Percentiles rank a stretch among this genome's conserved stretches.
phyloP scores from a whole-genome alignment of 148 eudicot species.

The Rheum nobile region DNA sequence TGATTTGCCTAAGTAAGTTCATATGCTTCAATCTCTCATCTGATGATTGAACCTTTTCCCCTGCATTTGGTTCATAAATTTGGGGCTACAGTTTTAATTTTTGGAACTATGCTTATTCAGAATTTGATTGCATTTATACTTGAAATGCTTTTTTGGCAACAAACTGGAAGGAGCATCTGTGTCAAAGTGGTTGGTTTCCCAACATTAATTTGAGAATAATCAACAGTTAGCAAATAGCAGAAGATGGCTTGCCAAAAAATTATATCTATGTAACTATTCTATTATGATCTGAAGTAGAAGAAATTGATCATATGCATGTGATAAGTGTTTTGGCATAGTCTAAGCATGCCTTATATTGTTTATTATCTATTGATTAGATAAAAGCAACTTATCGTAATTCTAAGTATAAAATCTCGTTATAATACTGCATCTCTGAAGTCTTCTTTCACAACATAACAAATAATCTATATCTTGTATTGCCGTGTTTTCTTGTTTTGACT shows the following conservation, averaged over 20 bases:
- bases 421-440: background rate
- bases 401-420: background rate
- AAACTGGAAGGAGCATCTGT: too few species aligned
- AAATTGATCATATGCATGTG: background rate
- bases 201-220: too few species aligned
- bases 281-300: background rate
- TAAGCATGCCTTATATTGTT: background rate
- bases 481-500: background rate
- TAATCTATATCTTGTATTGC: background rate
- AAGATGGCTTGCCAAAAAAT: background rate
- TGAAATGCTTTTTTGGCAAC: too few species aligned
- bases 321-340: background rate
- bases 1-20: slow-evolving; percentile 60
- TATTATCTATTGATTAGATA: background rate
- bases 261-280: background rate
- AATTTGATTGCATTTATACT: background rate
- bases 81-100: background rate
- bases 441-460: background rate
- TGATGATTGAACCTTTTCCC: background rate
- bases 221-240: background rate
- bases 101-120: background rate
- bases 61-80: background rate
- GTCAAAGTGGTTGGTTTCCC: too few species aligned
- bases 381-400: background rate
- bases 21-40: background rate